phyloP scores from a whole-genome alignment of 345 rosid genomes.

The Viola odorata region DNA sequence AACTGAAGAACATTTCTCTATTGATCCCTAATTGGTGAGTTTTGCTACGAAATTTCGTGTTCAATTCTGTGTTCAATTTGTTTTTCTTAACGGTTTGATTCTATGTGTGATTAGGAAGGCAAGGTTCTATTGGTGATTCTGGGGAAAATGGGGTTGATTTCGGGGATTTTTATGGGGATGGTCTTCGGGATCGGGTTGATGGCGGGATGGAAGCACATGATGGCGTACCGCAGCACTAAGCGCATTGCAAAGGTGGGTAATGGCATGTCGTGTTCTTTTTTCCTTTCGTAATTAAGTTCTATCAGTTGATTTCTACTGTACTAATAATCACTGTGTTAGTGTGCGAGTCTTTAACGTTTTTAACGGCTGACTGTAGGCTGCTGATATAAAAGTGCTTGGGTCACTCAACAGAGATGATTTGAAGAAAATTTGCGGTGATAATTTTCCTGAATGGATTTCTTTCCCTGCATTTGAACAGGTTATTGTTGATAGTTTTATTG shows the following conservation, averaged over 20 bases:
- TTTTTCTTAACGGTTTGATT: not conserved
- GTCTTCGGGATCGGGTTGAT: conserved; percentile 76
- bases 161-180: conserved; percentile 80
- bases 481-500: conserved; percentile 2
- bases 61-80: not conserved
- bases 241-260: conserved; percentile 66
- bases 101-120: not conserved
- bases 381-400: conserved; percentile 86
- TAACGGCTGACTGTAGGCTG: conserved; percentile 52
- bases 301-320: not conserved
- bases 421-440: conserved; percentile 93
- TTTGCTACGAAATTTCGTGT: too few relatives aligned
- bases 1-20: too few relatives aligned
- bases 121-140: conserved; percentile 1
- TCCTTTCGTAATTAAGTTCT: not conserved
- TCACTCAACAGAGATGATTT: conserved; percentile 84
- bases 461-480: conserved; percentile 99
- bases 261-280: not conserved
- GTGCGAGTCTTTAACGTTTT: not conserved
- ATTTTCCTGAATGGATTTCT: conserved; percentile 95
- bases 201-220: conserved; percentile 97
- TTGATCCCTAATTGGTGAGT: too few relatives aligned
- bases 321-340: too few relatives aligned
- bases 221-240: conserved; percentile 74
- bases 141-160: conserved; percentile 81